Conservation (phyloP, 441 rosid genomes). For the Erodium texanum region DNA sequence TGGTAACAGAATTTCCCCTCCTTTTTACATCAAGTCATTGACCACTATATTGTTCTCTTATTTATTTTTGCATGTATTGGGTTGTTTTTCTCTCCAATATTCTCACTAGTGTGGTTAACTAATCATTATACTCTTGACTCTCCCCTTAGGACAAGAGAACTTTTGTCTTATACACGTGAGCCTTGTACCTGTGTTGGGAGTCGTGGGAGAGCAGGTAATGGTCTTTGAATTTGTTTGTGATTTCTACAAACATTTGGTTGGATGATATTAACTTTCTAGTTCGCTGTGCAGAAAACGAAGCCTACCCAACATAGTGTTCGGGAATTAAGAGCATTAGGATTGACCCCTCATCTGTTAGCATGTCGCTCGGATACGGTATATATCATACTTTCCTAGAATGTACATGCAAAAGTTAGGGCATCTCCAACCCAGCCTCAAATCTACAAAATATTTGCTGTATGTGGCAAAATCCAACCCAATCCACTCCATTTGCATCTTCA, state of each 20-base stretch:
- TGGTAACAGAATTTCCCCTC: constrained; percentile 27
- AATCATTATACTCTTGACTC: constrained; percentile 19
- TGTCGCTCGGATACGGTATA: constrained; percentile 60
- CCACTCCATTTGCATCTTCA: no score
- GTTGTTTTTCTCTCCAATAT: background rate
- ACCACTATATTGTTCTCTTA: background rate
- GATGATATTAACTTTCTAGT: constrained; percentile 7
- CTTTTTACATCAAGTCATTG: background rate
- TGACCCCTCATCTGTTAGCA: constrained; percentile 74
- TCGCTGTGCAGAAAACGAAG: constrained; percentile 47
- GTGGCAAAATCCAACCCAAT: no score
- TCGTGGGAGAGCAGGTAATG: constrained; percentile 72
- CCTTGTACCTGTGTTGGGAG: constrained; percentile 63
- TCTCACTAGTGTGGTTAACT: background rate
- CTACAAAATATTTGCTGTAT: no score
- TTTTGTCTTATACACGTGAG: constrained; percentile 74
- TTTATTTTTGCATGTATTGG: background rate
- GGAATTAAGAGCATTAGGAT: constrained; percentile 70
- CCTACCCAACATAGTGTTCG: constrained; percentile 75
- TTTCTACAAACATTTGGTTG: background rate
- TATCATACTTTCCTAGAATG: constrained; percentile 2
- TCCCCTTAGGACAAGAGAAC: constrained; percentile 49
- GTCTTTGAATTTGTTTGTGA: constrained; percentile 8
- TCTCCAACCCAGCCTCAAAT: no score
- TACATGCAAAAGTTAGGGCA: background rate